Conservation (phyloP, 2,329 filamentous ascomycete species). For the Botrytis elliptica region DNA sequence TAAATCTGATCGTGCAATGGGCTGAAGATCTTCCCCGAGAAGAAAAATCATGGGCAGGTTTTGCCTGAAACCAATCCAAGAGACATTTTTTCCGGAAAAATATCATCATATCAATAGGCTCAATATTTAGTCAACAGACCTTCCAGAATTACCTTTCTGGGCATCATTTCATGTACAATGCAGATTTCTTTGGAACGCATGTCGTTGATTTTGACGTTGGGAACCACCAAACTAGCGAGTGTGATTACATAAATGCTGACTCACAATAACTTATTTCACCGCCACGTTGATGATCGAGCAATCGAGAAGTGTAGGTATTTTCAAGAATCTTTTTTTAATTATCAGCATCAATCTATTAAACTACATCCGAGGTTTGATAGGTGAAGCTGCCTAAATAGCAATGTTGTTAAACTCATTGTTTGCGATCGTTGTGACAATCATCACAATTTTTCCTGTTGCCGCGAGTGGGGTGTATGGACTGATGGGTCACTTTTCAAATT, state of each 20-base stretch:
- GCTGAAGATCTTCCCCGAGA: neutral
- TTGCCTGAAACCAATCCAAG: neutral
- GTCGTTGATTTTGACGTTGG: slow-evolving; percentile 7
- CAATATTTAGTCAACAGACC: neutral
- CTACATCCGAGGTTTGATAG: neutral
- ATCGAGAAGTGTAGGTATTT: neutral
- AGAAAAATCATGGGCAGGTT: neutral
- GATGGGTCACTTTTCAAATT: neutral
- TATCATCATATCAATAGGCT: neutral
- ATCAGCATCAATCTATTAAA: neutral
- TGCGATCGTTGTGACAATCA: neutral
- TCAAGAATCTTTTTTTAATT: neutral
- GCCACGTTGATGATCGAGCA: neutral
- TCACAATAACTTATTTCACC: neutral
- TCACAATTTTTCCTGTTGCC: neutral
- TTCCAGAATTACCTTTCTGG: neutral
- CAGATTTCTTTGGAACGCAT: neutral
- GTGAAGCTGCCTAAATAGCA: neutral
- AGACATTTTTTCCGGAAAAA: neutral
- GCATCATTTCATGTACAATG: neutral
- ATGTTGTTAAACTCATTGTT: too few species aligned
- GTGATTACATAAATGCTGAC: slow-evolving; percentile 14
- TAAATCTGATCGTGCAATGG: neutral
- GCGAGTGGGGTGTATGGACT: neutral
- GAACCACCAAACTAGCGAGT: neutral